Evolutionary conservation across 2,329 filamentous ascomycete genomes (phyloP).

Genomic region (Blumeria graminis): DNA sequence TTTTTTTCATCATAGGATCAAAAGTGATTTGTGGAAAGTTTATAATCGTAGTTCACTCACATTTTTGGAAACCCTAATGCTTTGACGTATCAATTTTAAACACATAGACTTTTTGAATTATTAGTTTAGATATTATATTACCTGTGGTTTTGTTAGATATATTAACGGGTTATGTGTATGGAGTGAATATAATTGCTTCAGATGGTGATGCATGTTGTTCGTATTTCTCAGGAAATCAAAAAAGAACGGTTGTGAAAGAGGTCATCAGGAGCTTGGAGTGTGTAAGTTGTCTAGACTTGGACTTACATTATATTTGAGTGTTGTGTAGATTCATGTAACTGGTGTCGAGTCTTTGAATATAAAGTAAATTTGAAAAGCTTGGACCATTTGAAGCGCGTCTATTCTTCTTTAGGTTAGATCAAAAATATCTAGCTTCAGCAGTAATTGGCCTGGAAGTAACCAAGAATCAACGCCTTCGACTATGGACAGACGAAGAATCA

Average conservation of each 20-base stretch:
- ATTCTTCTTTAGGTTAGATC: background rate
- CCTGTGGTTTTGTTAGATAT: background rate
- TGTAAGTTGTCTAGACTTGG: too few species aligned
- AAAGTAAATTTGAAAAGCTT: background rate
- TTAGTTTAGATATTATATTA: background rate
- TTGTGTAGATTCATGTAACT: too few species aligned
- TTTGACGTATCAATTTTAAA: too few species aligned
- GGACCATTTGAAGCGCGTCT: background rate
- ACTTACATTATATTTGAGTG: too few species aligned
- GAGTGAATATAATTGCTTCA: slow-evolving; percentile 23
- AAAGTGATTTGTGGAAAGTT: background rate
- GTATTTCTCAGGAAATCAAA: slow-evolving; percentile 17
- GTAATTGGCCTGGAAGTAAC: background rate
- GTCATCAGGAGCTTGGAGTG: slow-evolving; percentile 14
- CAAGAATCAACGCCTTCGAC: background rate
- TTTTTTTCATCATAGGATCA: slow-evolving; percentile 35
- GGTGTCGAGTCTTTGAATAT: too few species aligned
- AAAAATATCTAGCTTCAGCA: too few species aligned
- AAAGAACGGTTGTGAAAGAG: slow-evolving; percentile 13
- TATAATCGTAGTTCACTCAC: too few species aligned
- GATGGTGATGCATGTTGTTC: slow-evolving; percentile 54
- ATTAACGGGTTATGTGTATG: too few species aligned
- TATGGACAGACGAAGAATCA: slow-evolving; percentile 61
- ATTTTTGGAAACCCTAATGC: too few species aligned
- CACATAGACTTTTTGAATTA: too few species aligned